These are phyloP conservation scores for Phytophthora pluvialis DNA, from an alignment of 352 stramenopile species.

Conservation along the genomic window DNA sequence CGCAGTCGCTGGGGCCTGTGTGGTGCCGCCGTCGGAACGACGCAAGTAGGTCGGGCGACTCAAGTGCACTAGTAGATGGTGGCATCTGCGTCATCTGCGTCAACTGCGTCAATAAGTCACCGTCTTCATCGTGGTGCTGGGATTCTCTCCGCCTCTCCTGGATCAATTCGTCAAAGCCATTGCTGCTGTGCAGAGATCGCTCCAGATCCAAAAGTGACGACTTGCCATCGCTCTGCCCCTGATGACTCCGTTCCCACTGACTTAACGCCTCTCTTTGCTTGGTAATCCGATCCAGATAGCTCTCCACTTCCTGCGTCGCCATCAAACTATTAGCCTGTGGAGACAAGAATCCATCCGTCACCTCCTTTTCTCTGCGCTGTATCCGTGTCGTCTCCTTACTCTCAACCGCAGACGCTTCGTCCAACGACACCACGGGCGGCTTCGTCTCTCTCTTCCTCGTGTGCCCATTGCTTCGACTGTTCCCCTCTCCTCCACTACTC, in stretches of 20 bases:
- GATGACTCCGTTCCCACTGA: constrained; percentile 49
- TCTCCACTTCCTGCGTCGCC: constrained; percentile 59
- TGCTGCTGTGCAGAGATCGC: constrained; percentile 26
- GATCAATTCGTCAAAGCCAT: constrained; percentile 34
- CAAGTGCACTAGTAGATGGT: constrained; percentile 29
- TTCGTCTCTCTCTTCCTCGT: constrained; percentile 17
- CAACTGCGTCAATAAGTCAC: constrained; percentile 37
- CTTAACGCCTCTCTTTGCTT: constrained; percentile 54
- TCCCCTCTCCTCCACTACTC: neutral
- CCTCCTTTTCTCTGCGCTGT: constrained; percentile 2
- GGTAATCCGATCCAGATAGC: constrained; percentile 56
- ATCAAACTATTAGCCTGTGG: constrained; percentile 34
- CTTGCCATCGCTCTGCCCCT: constrained; percentile 14
- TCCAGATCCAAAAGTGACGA: constrained; percentile 33
- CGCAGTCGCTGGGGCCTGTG: constrained; percentile 5
- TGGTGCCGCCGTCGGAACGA: constrained; percentile 23
- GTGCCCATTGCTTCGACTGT: neutral
- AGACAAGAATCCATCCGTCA: constrained; percentile 1
- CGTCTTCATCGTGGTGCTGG: constrained; percentile 21
- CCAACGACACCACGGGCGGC: constrained; percentile 12
- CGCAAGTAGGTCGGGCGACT: constrained; percentile 48
- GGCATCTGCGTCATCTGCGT: constrained; percentile 44
- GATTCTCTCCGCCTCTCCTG: constrained; percentile 28
- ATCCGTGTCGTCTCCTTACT: constrained; percentile 5
- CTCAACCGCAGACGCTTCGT: constrained; percentile 19